Evolutionary conservation across 345 rosid genomes (phyloP).

Genomic region (Eucalyptus sp.): DNA sequence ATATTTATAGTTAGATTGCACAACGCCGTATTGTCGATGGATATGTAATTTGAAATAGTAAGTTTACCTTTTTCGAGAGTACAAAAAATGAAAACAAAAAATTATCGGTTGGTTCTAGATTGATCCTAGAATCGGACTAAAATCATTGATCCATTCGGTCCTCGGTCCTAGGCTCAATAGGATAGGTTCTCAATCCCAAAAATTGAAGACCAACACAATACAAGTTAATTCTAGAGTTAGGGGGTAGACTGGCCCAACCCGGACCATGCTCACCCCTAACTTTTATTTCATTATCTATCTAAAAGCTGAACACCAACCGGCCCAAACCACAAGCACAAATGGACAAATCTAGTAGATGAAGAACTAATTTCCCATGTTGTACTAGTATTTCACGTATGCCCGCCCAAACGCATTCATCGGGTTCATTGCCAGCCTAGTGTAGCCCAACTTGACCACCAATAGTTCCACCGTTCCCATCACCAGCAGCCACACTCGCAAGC

Average conservation of each 20-base stretch:
- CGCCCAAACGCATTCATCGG: slow-evolving; percentile 60
- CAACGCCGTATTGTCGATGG: rapidly evolving
- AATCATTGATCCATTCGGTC: no score
- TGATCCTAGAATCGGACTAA: rapidly evolving
- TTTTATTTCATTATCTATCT: neutral
- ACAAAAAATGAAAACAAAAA: no score
- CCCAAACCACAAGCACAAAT: neutral
- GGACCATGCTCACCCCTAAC: rapidly evolving
- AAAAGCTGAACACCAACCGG: neutral
- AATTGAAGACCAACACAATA: rapidly evolving
- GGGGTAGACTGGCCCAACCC: rapidly evolving
- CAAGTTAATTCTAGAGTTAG: no score
- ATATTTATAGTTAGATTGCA: no score
- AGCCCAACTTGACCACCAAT: slow-evolving; percentile 21
- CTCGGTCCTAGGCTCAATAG: rapidly evolving
- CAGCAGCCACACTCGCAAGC: slow-evolving; percentile 25
- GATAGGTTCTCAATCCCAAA: rapidly evolving
- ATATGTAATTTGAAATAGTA: no score
- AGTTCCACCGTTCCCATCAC: slow-evolving; percentile 20
- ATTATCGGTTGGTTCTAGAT: no score
- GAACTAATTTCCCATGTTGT: slow-evolving; percentile 41
- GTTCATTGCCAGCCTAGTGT: slow-evolving; percentile 54
- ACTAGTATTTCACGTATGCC: slow-evolving; percentile 51
- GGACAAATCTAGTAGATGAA: slow-evolving; percentile 60
- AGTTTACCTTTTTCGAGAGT: no score